Evolutionary conservation across 345 rosid genomes (phyloP).

Genomic region (Arabidopsis suecica): DNA sequence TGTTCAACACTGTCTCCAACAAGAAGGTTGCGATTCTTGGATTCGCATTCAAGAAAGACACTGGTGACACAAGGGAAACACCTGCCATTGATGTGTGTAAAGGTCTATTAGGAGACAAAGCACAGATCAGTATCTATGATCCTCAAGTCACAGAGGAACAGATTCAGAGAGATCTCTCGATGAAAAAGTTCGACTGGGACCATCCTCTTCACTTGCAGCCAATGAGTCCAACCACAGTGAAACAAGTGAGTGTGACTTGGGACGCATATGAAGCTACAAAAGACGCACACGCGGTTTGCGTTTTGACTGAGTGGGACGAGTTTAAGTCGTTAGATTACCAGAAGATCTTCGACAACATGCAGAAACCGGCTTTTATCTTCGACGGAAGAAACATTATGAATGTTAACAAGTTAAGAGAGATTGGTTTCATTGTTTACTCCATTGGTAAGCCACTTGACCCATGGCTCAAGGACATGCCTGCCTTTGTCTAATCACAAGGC

Average conservation of each 20-base stretch:
- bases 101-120: constrained; percentile 94
- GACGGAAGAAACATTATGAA: constrained; percentile 81
- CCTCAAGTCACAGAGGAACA: constrained; percentile 90
- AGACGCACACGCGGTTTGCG: constrained; percentile 82
- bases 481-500: constrained; percentile 33
- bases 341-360: constrained; percentile 84
- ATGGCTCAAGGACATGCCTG: constrained; percentile 52
- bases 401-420: constrained; percentile 70
- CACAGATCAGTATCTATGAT: constrained; percentile 76
- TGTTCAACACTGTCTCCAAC: constrained; percentile 86
- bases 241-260: constrained; percentile 79
- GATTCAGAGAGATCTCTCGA: constrained; percentile 86
- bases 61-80: constrained; percentile 90
- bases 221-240: constrained; percentile 78
- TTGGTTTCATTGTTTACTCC: constrained; percentile 86
- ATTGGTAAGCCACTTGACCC: constrained; percentile 49
- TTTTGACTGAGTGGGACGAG: constrained; percentile 93
- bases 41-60: constrained; percentile 93
- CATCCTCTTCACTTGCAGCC: constrained; percentile 95
- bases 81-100: constrained; percentile 93
- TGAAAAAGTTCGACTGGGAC: constrained; percentile 97
- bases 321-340: constrained; percentile 81
- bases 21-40: constrained; percentile 87
- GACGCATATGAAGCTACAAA: constrained; percentile 87
- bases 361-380: constrained; percentile 88